Evolutionary conservation across 1,284 basidiomycete species (phyloP), one percentile per base, ranked within the genome.

Genomic region (Mycena sp.): DNA sequence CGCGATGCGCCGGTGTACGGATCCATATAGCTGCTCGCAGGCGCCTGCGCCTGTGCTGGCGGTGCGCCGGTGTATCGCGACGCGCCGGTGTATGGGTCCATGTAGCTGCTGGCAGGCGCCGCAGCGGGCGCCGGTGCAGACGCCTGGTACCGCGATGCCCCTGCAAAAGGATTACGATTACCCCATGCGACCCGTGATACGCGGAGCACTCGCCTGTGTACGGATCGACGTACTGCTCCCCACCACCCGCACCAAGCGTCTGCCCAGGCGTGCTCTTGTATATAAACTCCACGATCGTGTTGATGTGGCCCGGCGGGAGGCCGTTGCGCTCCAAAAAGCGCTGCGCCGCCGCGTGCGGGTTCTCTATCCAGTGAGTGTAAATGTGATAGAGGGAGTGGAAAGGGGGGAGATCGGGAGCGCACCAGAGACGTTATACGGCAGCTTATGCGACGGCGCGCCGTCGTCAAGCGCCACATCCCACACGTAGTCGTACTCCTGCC

Each of bases 391-490:
- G n/a, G n/a, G n/a, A n/a, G n/a, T n/a, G n/a, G n/a, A n/a, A n/a
- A n/a, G n/a, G n/a, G n/a, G n/a, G n/a, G n/a, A n/a, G 32, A 63
- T 30, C 26, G 29, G 41, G 56, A 38, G 51, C 87, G 64, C 68
- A 94, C 95, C 95, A 45, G 87, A 87, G 14, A 86, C 87, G 74
- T 99, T 99, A 78, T 94, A 99, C 0, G 97, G 96, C 30, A 99
- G 85, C 74, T 99, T 99, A 67, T 99, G 83, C 6, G 96, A 91
- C 6, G 97, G 96, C 23, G 88, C 89, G 7, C 95, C 97, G 68
- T 99, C 97, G 67, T 94, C 85, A 28, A 99, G 92, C 73, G 99
- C 97, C 19, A 99, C 96, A 72, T 99, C 96, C 72, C 99, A 99
- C 9, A 99, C 97, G 72, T 98, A 97, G 79, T 99, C 98, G 73